phyloP scores from a whole-genome alignment of 441 rosid species.

The Hypseocharis bilobata region DNA sequence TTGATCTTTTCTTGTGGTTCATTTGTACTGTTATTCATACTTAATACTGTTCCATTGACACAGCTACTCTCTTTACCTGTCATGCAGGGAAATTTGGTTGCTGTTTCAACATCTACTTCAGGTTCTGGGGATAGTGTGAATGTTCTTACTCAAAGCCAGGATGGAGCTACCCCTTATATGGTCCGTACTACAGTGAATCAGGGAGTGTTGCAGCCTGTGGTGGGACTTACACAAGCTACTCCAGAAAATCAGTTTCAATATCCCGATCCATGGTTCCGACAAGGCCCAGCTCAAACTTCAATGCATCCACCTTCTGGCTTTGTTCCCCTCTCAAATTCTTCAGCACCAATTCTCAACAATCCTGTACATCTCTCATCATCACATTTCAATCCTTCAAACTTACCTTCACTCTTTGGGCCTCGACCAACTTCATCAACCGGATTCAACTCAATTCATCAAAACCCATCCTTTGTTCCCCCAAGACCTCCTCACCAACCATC shows the following conservation, averaged over 20 bases:
- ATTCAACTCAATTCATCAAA: slow-evolving; percentile 32
- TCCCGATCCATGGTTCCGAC: slow-evolving; percentile 34
- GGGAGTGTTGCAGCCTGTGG: slow-evolving; percentile 25
- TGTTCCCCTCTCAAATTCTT: slow-evolving; percentile 25
- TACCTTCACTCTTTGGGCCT: slow-evolving; percentile 41
- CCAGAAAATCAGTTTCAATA: slow-evolving; percentile 43
- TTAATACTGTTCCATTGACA: not conserved
- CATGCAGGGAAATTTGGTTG: slow-evolving; percentile 47
- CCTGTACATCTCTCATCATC: slow-evolving; percentile 27
- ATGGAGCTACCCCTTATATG: slow-evolving; percentile 18
- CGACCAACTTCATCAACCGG: slow-evolving; percentile 32
- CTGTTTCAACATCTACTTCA: slow-evolving; percentile 28
- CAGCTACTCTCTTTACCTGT: slow-evolving; percentile 11
- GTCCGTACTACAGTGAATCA: slow-evolving; percentile 23
- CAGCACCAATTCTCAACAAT: slow-evolving; percentile 32
- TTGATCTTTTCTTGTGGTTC: not conserved
- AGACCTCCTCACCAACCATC: slow-evolving; percentile 28
- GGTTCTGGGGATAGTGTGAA: slow-evolving; percentile 33
- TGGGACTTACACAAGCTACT: slow-evolving; percentile 33
- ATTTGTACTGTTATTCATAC: not conserved
- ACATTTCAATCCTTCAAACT: slow-evolving; percentile 28
- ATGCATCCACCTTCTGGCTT: slow-evolving; percentile 26
- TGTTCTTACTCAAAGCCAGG: slow-evolving; percentile 27
- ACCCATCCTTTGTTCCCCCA: slow-evolving; percentile 28
- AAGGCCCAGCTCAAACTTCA: slow-evolving; percentile 29